Conservation (phyloP, 75 land plant species). For the Azolla pinnata region DNA sequence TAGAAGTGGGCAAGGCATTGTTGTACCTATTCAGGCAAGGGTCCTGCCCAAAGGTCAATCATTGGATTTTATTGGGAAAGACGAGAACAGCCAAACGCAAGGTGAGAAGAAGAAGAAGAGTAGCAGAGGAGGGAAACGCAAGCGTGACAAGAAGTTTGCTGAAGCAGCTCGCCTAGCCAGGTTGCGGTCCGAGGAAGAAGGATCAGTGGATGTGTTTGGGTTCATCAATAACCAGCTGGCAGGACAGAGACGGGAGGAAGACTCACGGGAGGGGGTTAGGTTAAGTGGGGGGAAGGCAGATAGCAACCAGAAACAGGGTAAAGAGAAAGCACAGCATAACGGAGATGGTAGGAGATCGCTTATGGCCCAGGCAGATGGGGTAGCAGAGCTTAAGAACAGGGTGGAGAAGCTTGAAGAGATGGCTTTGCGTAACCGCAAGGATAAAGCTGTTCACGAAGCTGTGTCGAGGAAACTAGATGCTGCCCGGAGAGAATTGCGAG, state of each 20-base stretch:
- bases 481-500: conserved; percentile 45
- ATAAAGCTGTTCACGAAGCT: conserved; percentile 83
- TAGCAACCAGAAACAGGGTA: conserved; percentile 8
- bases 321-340: conserved; percentile 9
- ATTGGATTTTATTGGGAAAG: conserved; percentile 53
- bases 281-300: conserved; percentile 1
- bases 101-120: conserved; percentile 33
- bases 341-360: conserved; percentile 43
- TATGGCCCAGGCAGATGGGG: conserved; percentile 65
- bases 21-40: conserved; percentile 61
- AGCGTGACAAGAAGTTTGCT: conserved; percentile 79
- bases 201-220: conserved; percentile 58
- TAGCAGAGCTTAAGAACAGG: conserved; percentile 50
- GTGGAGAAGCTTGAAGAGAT: conserved; percentile 80
- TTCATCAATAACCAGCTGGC: conserved; percentile 85
- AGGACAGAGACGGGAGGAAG: conserved; percentile 18
- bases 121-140: conserved; percentile 88
- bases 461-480: conserved; percentile 58
- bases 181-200: conserved; percentile 50
- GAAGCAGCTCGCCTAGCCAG: conserved; percentile 56
- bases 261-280: conserved; percentile 4
- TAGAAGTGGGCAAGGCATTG: conserved; percentile 68
- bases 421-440: conserved; percentile 71
- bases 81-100: conserved; percentile 11
- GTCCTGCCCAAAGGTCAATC: conserved; percentile 74